Percentiles rank a stretch among this genome's conserved stretches.
Evolutionary conservation across 179 eudicot species (phyloP).

Genomic region (Drosera spatulata): DNA sequence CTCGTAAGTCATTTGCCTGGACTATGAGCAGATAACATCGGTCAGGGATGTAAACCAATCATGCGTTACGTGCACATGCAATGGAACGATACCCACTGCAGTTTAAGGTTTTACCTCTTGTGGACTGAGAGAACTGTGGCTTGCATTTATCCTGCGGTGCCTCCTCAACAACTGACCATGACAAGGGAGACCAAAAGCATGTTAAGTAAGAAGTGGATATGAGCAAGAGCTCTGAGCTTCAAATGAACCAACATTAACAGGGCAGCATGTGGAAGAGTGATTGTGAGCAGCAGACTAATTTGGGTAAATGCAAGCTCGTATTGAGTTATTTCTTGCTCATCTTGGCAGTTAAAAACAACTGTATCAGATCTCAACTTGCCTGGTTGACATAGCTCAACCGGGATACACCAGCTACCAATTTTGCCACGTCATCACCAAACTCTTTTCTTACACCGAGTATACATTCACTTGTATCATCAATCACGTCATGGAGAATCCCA

Average conservation of each 20-base stretch:
- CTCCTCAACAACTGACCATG: slow-evolving; percentile 63
- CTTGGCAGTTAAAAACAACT: not conserved
- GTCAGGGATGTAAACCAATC: slow-evolving; percentile 4
- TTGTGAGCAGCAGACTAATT: not conserved
- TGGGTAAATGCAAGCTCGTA: not conserved
- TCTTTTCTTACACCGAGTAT: slow-evolving; percentile 42
- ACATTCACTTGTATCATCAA: slow-evolving; percentile 75
- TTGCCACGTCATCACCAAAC: slow-evolving; percentile 76
- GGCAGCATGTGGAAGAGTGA: not conserved
- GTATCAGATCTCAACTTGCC: slow-evolving; percentile 26
- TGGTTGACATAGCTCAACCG: slow-evolving; percentile 86
- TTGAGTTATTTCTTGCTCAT: not conserved
- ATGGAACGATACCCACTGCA: no score
- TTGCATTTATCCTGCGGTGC: slow-evolving; percentile 64
- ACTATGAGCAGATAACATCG: slow-evolving; percentile 12
- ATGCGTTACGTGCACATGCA: not conserved
- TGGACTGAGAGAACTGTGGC: slow-evolving; percentile 46
- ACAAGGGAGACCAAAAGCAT: slow-evolving; percentile 3
- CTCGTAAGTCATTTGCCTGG: slow-evolving; percentile 81
- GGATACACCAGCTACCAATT: slow-evolving; percentile 89
- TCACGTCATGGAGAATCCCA: slow-evolving; percentile 90
- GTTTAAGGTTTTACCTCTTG: slow-evolving; percentile 46
- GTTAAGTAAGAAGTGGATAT: not conserved
- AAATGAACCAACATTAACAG: no score
- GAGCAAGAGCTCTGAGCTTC: not conserved